These are phyloP conservation scores for Rhynchospora tenuis DNA, from an alignment of 176 grass and related monocot species.

Conservation along the genomic window DNA sequence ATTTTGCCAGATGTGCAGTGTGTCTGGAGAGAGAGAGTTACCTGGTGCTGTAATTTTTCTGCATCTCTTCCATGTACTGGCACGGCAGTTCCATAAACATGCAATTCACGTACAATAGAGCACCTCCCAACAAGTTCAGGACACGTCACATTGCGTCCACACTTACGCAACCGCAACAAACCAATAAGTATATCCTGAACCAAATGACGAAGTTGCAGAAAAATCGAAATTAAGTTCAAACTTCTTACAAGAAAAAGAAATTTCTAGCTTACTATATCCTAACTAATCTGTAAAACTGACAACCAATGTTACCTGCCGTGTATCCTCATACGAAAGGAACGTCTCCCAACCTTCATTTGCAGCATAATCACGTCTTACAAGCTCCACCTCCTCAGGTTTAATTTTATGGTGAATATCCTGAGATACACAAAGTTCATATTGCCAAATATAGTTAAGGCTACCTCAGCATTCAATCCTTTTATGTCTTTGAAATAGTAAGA, in stretches of 20 bases:
- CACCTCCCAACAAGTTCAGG: slow-evolving; percentile 85
- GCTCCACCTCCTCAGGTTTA: slow-evolving; percentile 88
- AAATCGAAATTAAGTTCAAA: neutral
- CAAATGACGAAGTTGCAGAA: slow-evolving; percentile 18
- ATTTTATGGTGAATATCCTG: slow-evolving; percentile 98
- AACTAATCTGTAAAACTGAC: neutral
- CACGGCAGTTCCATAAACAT: slow-evolving; percentile 97
- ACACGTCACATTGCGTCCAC: slow-evolving; percentile 76
- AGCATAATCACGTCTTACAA: slow-evolving; percentile 84
- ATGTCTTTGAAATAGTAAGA: neutral
- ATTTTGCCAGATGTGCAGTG: neutral
- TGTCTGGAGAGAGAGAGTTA: slow-evolving; percentile 16
- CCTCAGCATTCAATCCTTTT: neutral
- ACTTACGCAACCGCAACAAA: slow-evolving; percentile 73
- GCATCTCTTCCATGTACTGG: slow-evolving; percentile 88
- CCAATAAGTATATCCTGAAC: slow-evolving; percentile 93
- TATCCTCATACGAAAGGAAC: slow-evolving; percentile 98
- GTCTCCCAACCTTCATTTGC: slow-evolving; percentile 99
- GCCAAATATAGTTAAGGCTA: neutral
- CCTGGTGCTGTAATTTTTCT: slow-evolving; percentile 92
- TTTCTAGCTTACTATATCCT: neutral
- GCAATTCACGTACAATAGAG: slow-evolving; percentile 94
- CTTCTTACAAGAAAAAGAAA: neutral
- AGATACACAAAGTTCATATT: slow-evolving; percentile 7
- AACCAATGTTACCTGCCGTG: slow-evolving; percentile 55